These are phyloP conservation scores for Aphanomyces astaci DNA, from an alignment of 352 stramenopile genomes.

Conservation along the genomic window DNA sequence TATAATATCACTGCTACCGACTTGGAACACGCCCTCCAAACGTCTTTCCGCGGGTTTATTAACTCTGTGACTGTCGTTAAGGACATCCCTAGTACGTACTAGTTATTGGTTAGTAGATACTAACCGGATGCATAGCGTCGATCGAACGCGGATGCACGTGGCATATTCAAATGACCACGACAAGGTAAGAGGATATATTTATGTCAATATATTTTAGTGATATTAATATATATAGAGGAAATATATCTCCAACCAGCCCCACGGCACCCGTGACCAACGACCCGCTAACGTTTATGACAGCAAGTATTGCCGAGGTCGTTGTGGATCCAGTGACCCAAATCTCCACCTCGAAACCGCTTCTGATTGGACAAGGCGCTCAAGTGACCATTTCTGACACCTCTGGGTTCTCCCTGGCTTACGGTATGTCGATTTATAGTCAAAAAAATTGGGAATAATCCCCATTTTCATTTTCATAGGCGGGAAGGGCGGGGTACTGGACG, in stretches of 20 bases:
- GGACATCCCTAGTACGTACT: conserved; percentile 22
- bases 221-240: conserved; percentile 35
- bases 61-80: not conserved
- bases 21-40: conserved; percentile 43
- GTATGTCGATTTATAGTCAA: conserved; percentile 13
- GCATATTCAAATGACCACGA: conserved; percentile 15
- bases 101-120: conserved; percentile 37
- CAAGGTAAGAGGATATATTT: not conserved
- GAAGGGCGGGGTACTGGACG: not conserved
- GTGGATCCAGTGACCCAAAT: conserved; percentile 29
- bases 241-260: conserved; percentile 67
- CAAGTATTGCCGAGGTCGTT: conserved; percentile 23
- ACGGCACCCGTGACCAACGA: conserved; percentile 35
- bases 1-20: conserved; percentile 61
- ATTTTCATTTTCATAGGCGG: no score
- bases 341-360: conserved; percentile 25
- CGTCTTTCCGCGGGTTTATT: conserved; percentile 26
- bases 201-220: not conserved
- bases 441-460: no score
- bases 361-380: conserved; percentile 24
- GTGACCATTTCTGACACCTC: conserved; percentile 14
- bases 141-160: conserved; percentile 6
- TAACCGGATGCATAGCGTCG: conserved; percentile 28
- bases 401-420: conserved; percentile 9
- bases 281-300: conserved; percentile 25